A percentile compares a stretch with the other conserved stretches of the same genome.
Evolutionary conservation across 2,329 filamentous ascomycete genomes (phyloP).

Genomic region (Paradendryphiella salina): DNA sequence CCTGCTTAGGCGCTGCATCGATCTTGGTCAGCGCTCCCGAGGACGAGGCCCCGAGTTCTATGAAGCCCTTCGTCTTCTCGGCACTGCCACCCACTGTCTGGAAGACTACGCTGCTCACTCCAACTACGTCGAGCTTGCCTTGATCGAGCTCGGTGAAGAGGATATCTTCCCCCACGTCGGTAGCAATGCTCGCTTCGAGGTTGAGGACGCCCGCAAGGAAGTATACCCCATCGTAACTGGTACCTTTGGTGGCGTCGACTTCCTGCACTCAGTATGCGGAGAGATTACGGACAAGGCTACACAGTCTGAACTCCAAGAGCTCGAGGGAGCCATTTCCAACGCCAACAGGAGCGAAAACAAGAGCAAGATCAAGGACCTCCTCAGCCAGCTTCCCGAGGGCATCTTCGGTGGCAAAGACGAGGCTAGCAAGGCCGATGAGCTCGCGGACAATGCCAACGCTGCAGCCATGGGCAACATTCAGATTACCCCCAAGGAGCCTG

Average conservation of each 20-base stretch:
- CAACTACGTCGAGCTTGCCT: constrained; percentile 85
- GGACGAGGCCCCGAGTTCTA: constrained; percentile 76
- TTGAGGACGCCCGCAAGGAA: constrained; percentile 65
- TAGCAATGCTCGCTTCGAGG: constrained; percentile 67
- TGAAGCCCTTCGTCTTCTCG: constrained; percentile 82
- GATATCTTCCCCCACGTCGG: constrained; percentile 89
- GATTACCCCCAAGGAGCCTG: constrained; percentile 77
- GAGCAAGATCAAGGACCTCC: constrained; percentile 74
- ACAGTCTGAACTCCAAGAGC: constrained; percentile 85
- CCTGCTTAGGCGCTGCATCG: constrained; percentile 73
- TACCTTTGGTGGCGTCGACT: constrained; percentile 93
- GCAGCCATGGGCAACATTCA: constrained; percentile 75
- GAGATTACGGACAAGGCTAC: constrained; percentile 85
- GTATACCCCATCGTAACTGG: constrained; percentile 88
- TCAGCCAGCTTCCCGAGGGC: constrained; percentile 79
- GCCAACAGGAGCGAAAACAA: constrained; percentile 67
- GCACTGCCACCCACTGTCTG: constrained; percentile 85
- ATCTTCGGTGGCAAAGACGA: constrained; percentile 77
- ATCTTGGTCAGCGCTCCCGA: constrained; percentile 77
- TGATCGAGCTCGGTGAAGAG: constrained; percentile 82
- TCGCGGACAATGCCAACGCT: constrained; percentile 73
- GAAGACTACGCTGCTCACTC: constrained; percentile 91
- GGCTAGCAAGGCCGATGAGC: constrained; percentile 74
- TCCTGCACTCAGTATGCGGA: constrained; percentile 82
- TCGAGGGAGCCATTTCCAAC: constrained; percentile 77